Base-by-base conservation (phyloP, 352 stramenopile species). In the Pythium apleroticum region DNA sequence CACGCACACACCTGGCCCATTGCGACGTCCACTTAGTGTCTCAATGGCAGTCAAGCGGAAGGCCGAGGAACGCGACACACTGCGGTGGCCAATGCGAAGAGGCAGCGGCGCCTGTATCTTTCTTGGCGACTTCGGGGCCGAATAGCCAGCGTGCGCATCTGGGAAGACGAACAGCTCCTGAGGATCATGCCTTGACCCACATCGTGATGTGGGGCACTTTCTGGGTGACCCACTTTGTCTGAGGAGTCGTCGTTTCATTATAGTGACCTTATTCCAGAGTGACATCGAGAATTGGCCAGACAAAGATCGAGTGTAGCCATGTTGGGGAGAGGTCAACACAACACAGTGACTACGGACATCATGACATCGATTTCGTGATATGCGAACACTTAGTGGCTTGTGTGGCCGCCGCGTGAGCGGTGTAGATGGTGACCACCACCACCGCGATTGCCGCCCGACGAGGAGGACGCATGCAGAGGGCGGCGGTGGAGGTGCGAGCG, bases 1-100 rank as follows among this genome's bases (percentile, higher is more conserved):
- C 86, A 95, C 59, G 86, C 90, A 66, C 86, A 95, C 63, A 77
- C 65, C 66, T 91, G 81, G 33, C 84, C 81, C 86, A 93, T 93
- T 48, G 8, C 8, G 49, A 28, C 14, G 27, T 49, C n/a, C 27
- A 31, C 30, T 49, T 58, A 20, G 46, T 39, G 30, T 7, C 35
- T 3, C n/a, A 27, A 2, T 25, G 25, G 48, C 33, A 62, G 39
- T n/a, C n/a, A n/a, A n/a, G n/a, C 5, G 30, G 30, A 33, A 33
- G 30, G 10, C 5, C 10, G 14, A 20, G 30, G 19, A 52, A 27
- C 6, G 30, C 8, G n/a, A 4, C 8, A 19, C 15, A 33, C 4
- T 33, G 33, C 33, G 33, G 11, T 9, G 33, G 33, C 11, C 33
- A 11, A 39, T 39, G 33, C 33, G 33, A 39, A 39, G 33, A 11